Percentiles rank a stretch among this genome's conserved stretches.
These are phyloP conservation scores for Santalum album DNA, from an alignment of 164 flowering plant genomes.

Conservation along the genomic window DNA sequence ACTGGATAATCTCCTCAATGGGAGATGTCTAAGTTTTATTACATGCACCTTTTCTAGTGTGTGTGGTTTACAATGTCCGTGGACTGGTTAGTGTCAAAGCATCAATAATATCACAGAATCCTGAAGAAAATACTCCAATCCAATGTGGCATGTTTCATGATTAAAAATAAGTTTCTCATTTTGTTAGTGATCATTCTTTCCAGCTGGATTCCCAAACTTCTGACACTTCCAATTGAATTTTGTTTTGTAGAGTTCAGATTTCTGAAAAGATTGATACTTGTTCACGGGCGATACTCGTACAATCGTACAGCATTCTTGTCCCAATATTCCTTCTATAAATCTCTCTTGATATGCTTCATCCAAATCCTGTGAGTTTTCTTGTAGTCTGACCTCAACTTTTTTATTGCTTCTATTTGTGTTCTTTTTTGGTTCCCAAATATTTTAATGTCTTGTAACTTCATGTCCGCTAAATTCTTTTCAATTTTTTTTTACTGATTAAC, in stretches of 20 bases:
- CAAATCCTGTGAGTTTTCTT: constrained; percentile 81
- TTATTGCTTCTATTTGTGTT: not conserved
- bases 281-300: constrained; percentile 97
- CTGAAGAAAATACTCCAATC: no score
- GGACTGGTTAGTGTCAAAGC: no score
- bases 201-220: no score
- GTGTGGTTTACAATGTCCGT: no score
- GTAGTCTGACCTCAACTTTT: not conserved
- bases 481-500: constrained; percentile 12
- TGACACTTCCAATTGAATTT: constrained; percentile 1
- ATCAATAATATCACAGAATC: no score
- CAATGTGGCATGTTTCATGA: no score
- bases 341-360: constrained; percentile 86
- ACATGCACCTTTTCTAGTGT: no score
- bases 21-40: no score
- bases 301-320: constrained; percentile 96
- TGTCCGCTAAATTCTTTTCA: not conserved
- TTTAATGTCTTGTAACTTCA: not conserved
- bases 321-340: constrained; percentile 93
- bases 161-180: no score
- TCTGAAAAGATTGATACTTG: constrained; percentile 87
- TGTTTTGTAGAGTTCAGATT: constrained; percentile 80
- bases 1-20: no score
- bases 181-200: no score
- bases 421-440: not conserved